These are phyloP conservation scores for Fusarium liriodendri DNA, from an alignment of 2,329 filamentous ascomycete genomes.

Conservation along the genomic window DNA sequence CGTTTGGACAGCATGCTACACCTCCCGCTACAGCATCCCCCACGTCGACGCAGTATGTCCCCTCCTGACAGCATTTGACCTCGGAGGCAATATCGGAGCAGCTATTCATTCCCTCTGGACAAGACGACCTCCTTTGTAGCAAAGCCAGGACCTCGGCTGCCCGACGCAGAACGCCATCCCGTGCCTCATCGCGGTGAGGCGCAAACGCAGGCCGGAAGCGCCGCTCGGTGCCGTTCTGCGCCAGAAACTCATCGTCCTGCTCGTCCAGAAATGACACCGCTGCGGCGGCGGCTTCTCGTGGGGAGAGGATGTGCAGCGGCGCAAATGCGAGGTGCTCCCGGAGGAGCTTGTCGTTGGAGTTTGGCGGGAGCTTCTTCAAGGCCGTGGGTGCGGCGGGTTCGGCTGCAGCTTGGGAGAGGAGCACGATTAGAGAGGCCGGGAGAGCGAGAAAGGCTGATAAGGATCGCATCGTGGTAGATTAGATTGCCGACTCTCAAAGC, in stretches of 20 bases:
- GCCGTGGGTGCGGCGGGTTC: conserved; percentile 63
- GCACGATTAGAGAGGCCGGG: conserved; percentile 58
- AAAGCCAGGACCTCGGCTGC: conserved; percentile 59
- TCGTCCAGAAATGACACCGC: conserved; percentile 45
- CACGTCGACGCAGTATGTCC: conserved; percentile 74
- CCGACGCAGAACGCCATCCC: conserved; percentile 52
- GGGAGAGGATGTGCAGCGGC: conserved; percentile 40
- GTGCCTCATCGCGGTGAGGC: conserved; percentile 53
- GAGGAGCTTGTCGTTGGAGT: conserved; percentile 80
- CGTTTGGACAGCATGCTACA: conserved; percentile 80
- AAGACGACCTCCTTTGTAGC: conserved; percentile 71
- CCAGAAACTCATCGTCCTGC: conserved; percentile 39
- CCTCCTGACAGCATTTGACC: conserved; percentile 78
- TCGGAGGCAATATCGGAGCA: conserved; percentile 74
- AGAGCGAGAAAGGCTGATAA: conserved; percentile 51
- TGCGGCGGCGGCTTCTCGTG: conserved; percentile 46
- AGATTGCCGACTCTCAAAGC: not conserved
- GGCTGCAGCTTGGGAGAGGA: conserved; percentile 54
- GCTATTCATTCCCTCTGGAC: conserved; percentile 72
- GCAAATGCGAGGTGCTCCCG: conserved; percentile 71
- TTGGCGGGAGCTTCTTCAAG: conserved; percentile 77
- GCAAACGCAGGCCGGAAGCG: conserved; percentile 64
- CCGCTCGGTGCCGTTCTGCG: conserved; percentile 29
- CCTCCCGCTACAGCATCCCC: conserved; percentile 71
- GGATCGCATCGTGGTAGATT: conserved; percentile 52